Evolutionary conservation across 2,329 filamentous ascomycete genomes (phyloP), one percentile per base, ranked within the genome.

Genomic region (Myriosclerotinia duriaeana): DNA sequence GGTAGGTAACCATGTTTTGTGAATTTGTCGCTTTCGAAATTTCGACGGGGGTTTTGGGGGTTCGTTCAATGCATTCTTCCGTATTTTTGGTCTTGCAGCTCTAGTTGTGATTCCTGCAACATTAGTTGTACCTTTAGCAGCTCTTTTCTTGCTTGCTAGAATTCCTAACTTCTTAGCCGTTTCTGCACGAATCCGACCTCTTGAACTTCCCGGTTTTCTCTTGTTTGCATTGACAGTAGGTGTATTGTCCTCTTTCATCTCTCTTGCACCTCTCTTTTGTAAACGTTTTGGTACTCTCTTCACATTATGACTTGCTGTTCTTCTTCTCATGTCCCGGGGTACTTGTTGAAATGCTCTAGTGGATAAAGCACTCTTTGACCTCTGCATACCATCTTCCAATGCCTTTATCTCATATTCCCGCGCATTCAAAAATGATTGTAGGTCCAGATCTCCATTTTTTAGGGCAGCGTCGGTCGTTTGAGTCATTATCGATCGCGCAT

Each of bases 301-400:
- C 46, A 91, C 90, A 83, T 99, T 97, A 79, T 99, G 95, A 77
- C 93, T 97, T 26, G 94, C 95, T 0, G 94, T 97, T 72, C 95
- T 85, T 70, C 95, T 84, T 71, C 95, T 84, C 84, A 99, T 80
- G 60, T 89, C 88, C 71, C 92, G 86, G 1, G 95, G 95, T 6
- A 99, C 90, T 72, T 92, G 87, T 78, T 99, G 95, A 75, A 98
- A 98, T 17, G 94, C 93, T 62, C 94, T 85, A 66, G 86, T 88
- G 53, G 85, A 81, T 64, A 81, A 79, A 50, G 81, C 79, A 6
- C 79, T 79, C 77, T 90, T 93, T 56, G 91, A 89, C 46, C 85
- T 87, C 65, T 85, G 83, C 84, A 98, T 95, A 68, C 91, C 92
- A 74, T 89, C 83, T 76, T 97, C 91, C 56, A 98, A 81, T 1